Base-by-base conservation (phyloP, 2,329 filamentous ascomycete species). In the Diaporthe vaccinii region DNA sequence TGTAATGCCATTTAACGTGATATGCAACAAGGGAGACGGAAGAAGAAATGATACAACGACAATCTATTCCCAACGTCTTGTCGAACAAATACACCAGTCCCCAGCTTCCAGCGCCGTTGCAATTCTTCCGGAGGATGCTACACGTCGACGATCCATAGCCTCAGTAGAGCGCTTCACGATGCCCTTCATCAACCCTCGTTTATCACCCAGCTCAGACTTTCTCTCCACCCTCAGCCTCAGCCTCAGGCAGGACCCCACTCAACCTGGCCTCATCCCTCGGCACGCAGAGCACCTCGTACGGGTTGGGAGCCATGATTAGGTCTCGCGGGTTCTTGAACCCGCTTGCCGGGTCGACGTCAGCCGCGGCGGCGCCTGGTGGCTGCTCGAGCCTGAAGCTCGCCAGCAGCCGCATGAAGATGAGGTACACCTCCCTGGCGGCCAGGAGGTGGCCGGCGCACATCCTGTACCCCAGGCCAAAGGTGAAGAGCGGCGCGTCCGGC, bases 401-500 rank as follows among this genome's bases (percentile, higher is more conserved):
- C 73, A 90, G 85, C 65, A 90, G 82, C 4, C 88, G 85, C 55
- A 89, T 78, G 76, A 89, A 89, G 0, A 87, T 86, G 3, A 87
- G 87, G 80, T 87, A 90, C 4, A 90, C 84, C 75, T 89, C 88
- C 7, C 88, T 86, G 76, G 89, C 88, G 0, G 87, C 89, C 31
- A 90, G 83, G 70, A 89, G 87, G 14, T 85, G 87, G 12, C 88
- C 89, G 9, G 87, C 86, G 76, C 89, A 90, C 87, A 90, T 90
- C 25, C 89, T 84, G 44, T 86, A 86, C 3, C 89, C 89, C 3
- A 89, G 87, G 0, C 88, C 88, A 75, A 89, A 90, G 51, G 84
- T 87, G 76, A 88, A 90, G 77, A 90, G 88, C 0, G 87, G 87
- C 4, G 86, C 87, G 5, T 82, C 78, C 3, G 80, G 79, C 39